Percentiles rank a stretch among this genome's conserved stretches.
Evolutionary conservation across 805 yeast species (phyloP).

Genomic region (Starmerella scarabaei): DNA sequence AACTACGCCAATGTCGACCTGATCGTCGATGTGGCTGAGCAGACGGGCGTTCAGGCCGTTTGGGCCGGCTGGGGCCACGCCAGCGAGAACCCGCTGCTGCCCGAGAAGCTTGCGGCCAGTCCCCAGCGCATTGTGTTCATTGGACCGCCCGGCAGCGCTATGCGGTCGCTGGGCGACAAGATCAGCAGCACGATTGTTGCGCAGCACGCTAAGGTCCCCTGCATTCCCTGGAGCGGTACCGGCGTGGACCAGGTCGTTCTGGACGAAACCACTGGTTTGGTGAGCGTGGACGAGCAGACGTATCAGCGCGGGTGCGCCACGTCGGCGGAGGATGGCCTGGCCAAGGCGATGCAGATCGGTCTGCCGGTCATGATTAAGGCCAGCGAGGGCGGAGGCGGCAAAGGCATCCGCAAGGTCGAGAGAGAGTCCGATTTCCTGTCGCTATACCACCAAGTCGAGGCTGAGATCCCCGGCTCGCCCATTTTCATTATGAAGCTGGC

Average conservation of each 20-base stretch:
- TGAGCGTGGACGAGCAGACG: conserved; percentile 72
- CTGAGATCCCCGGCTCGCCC: conserved; percentile 98
- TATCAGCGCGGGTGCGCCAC: conserved; percentile 81
- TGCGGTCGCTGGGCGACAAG: conserved; percentile 99
- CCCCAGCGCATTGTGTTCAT: conserved; percentile 82
- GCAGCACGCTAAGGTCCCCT: conserved; percentile 95
- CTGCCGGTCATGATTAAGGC: conserved; percentile 99
- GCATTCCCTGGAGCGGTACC: conserved; percentile 99
- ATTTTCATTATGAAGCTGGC: conserved; percentile 96
- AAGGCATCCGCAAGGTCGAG: conserved; percentile 96
- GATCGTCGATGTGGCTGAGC: conserved; percentile 93
- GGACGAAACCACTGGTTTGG: conserved; percentile 60
- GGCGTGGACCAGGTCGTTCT: conserved; percentile 75
- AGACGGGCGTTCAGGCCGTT: conserved; percentile 92
- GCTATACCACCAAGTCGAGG: conserved; percentile 83
- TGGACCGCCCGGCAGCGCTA: conserved; percentile 98
- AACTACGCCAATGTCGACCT: conserved; percentile 96
- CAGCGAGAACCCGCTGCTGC: conserved; percentile 91
- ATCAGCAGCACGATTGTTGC: conserved; percentile 97
- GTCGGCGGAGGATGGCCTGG: conserved; percentile 78
- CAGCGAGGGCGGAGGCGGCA: conserved; percentile 99
- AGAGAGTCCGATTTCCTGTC: conserved; percentile 62
- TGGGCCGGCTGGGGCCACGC: conserved; percentile 99
- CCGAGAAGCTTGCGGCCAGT: conserved; percentile 88
- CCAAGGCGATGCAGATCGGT: conserved; percentile 74